A percentile compares a stretch with the other conserved stretches of the same genome.
Evolutionary conservation across 176 grass and related monocot genomes (phyloP).

Genomic region (Carex kokanica): DNA sequence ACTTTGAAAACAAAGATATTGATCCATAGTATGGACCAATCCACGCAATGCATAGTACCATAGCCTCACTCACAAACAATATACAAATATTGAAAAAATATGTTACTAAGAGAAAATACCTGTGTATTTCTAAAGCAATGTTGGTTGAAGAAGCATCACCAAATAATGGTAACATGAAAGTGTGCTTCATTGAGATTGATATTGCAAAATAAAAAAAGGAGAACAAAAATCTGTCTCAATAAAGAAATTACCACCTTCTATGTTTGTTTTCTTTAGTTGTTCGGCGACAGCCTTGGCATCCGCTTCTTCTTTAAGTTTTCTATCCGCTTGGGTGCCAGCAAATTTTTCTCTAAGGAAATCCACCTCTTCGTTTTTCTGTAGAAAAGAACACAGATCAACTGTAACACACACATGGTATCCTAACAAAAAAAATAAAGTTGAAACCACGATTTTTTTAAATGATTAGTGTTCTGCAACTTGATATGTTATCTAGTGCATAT

Average conservation of each 20-base stretch:
- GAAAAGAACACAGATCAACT: not conserved
- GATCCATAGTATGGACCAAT: too few relatives aligned
- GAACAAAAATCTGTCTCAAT: not conserved
- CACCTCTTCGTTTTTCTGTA: constrained; percentile 74
- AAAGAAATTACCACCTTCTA: constrained; percentile 45
- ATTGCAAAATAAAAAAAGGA: not conserved
- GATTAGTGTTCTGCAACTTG: not conserved
- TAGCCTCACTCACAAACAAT: not conserved
- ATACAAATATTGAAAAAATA: not conserved
- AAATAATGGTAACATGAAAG: not conserved
- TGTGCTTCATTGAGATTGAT: not conserved
- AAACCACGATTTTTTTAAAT: not conserved
- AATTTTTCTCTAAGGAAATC: constrained; percentile 58
- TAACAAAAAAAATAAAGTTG: not conserved
- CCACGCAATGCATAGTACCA: too few relatives aligned
- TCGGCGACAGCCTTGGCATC: constrained; percentile 58
- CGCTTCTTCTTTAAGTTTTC: constrained; percentile 60
- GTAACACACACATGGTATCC: not conserved
- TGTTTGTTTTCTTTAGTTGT: constrained; percentile 59
- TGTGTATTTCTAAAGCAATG: not conserved
- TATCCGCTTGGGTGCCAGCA: constrained; percentile 83
- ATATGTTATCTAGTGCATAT: not conserved
- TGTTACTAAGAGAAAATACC: not conserved
- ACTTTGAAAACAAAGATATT: too few relatives aligned
- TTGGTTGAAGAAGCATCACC: not conserved